Evolutionary conservation across 1,284 basidiomycete species (phyloP).

Genomic region (Ganoderma sinense): DNA sequence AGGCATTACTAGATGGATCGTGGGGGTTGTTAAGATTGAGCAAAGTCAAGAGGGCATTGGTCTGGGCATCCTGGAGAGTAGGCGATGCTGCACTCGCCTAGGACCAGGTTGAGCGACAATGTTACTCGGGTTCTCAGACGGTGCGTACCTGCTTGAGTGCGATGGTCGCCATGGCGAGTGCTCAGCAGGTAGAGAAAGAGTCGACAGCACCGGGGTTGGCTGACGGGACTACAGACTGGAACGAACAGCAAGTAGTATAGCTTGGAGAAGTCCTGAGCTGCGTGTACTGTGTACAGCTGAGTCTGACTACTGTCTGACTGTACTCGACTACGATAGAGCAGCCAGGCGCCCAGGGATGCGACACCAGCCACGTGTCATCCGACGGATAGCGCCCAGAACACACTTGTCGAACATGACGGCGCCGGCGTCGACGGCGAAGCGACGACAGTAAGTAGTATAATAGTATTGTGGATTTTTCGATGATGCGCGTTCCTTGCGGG

Average conservation of each 20-base stretch:
- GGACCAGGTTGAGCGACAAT: constrained; percentile 4
- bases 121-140: background rate
- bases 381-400: background rate
- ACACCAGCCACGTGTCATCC: constrained; percentile 19
- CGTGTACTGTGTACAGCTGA: constrained; percentile 14
- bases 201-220: background rate
- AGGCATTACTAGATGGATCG: constrained; percentile 42
- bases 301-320: background rate
- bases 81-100: constrained; percentile 40
- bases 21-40: constrained; percentile 47
- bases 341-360: constrained; percentile 20
- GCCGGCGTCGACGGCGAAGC: background rate
- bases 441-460: too few relatives aligned
- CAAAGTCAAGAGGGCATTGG: constrained; percentile 68
- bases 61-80: constrained; percentile 84
- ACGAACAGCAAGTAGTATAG: background rate
- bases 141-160: constrained; percentile 60
- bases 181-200: background rate
- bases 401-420: background rate
- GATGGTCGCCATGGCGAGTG: constrained; percentile 58
- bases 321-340: too few relatives aligned
- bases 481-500: background rate
- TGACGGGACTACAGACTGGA: background rate
- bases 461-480: background rate
- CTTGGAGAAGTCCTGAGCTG: background rate